Percentiles rank a stretch among this genome's conserved stretches.
Conservation (phyloP, 108 stramenopile genomes). For the Chaetoceros muelleri region DNA sequence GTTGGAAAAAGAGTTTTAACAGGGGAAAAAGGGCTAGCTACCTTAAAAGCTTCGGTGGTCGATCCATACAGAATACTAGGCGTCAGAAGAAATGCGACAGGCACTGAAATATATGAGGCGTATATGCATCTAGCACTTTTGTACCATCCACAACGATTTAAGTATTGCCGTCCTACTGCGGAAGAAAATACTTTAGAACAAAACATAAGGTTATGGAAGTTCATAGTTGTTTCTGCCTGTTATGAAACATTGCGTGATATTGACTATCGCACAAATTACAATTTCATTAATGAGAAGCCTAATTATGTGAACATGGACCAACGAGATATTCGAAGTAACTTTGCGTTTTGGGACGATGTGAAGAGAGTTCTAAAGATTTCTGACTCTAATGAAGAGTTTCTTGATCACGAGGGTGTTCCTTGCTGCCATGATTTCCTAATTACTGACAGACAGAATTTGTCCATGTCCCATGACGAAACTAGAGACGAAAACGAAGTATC, state of each 20-base stretch:
- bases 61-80: constrained; percentile 76
- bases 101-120: constrained; percentile 35
- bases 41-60: background rate
- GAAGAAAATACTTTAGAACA: background rate
- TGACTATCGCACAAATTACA: background rate
- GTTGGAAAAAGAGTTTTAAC: background rate
- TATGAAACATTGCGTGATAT: background rate
- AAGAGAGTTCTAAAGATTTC: background rate
- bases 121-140: background rate
- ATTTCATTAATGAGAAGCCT: background rate
- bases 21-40: background rate
- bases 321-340: background rate
- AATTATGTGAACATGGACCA: background rate
- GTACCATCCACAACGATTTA: background rate
- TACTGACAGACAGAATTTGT: background rate
- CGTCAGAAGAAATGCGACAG: constrained; percentile 40
- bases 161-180: background rate
- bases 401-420: background rate
- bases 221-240: background rate
- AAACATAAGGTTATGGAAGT: background rate
- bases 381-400: background rate
- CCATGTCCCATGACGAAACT: too few species aligned
- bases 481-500: too few species aligned
- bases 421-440: background rate
- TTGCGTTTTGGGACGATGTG: background rate